A percentile compares a stretch with the other conserved stretches of the same genome.
Evolutionary conservation across 2,329 filamentous ascomycete genomes (phyloP).

Genomic region (Colletotrichum theobromicola): DNA sequence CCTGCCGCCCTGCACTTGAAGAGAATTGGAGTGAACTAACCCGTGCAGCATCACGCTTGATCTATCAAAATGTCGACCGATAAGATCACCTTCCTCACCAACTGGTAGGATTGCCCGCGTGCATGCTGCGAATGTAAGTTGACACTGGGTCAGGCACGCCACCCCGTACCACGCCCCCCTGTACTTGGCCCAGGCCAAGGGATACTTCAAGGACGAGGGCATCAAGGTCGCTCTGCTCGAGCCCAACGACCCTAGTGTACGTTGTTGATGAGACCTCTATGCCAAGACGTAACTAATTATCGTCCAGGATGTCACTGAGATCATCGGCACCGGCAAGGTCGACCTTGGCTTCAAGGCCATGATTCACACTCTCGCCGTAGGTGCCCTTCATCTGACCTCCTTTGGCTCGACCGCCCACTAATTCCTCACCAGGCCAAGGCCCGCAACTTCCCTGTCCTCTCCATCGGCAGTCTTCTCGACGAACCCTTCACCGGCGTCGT

Average conservation of each 20-base stretch:
- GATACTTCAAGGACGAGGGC: slow-evolving; percentile 76
- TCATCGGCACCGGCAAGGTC: slow-evolving; percentile 77
- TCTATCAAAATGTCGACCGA: slow-evolving; percentile 74
- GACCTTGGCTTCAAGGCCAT: slow-evolving; percentile 84
- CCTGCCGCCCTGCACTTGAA: slow-evolving; percentile 31
- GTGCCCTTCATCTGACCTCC: slow-evolving; percentile 21
- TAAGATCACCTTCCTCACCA: slow-evolving; percentile 85
- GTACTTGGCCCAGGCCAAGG: slow-evolving; percentile 78
- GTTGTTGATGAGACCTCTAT: slow-evolving; percentile 19
- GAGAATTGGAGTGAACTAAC: slow-evolving; percentile 48
- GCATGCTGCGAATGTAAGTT: neutral
- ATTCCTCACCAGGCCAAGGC: slow-evolving; percentile 67
- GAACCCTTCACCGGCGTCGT: slow-evolving; percentile 83
- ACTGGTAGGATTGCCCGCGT: slow-evolving; percentile 64
- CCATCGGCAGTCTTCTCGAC: slow-evolving; percentile 77
- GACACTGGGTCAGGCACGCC: slow-evolving; percentile 65
- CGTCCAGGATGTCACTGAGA: slow-evolving; percentile 75
- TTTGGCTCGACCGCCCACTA: neutral
- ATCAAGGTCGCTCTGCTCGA: slow-evolving; percentile 80
- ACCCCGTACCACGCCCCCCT: slow-evolving; percentile 82
- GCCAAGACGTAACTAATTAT: neutral
- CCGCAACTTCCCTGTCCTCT: slow-evolving; percentile 73
- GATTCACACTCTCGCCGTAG: slow-evolving; percentile 79
- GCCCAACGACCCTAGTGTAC: slow-evolving; percentile 74
- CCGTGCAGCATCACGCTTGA: slow-evolving; percentile 47